phyloP scores from a whole-genome alignment of 1,284 basidiomycete species.

The Thecaphora frezii region DNA sequence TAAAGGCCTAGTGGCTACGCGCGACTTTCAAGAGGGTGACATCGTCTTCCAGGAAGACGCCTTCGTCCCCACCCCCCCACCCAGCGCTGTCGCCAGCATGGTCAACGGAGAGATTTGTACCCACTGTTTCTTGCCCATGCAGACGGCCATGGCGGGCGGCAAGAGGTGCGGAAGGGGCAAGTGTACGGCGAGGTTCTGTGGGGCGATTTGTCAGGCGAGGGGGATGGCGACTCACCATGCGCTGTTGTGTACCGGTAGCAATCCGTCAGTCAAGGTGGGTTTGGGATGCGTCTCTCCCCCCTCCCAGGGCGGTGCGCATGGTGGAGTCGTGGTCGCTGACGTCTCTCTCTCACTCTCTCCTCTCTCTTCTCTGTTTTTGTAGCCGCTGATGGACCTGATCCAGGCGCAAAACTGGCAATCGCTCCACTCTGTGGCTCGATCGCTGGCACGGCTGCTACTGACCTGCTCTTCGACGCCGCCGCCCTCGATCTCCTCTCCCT shows the following conservation, averaged over 20 bases:
- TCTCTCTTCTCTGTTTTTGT: constrained; percentile 51
- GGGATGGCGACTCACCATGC: constrained; percentile 68
- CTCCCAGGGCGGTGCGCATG: constrained; percentile 72
- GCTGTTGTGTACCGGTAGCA: constrained; percentile 73
- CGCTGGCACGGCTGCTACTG: constrained; percentile 12
- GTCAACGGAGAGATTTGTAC: constrained; percentile 36
- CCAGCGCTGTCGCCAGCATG: constrained; percentile 28
- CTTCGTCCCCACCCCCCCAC: constrained; percentile 58
- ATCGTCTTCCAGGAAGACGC: constrained; percentile 75
- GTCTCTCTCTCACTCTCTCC: constrained; percentile 65
- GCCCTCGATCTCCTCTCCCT: neutral
- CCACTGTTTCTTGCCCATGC: constrained; percentile 48
- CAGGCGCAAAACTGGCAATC: constrained; percentile 30
- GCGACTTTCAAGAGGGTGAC: constrained; percentile 71
- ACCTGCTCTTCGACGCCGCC: constrained; percentile 6
- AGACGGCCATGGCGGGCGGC: constrained; percentile 56
- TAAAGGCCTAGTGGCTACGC: constrained; percentile 78
- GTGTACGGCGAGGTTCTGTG: constrained; percentile 72
- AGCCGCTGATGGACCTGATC: constrained; percentile 52
- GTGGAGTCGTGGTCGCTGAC: constrained; percentile 68
- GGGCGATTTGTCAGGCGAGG: constrained; percentile 70
- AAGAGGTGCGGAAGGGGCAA: constrained; percentile 14
- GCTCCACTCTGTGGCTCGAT: constrained; percentile 21
- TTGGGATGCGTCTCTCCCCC: constrained; percentile 68
- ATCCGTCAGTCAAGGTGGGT: constrained; percentile 65